phyloP scores from a whole-genome alignment of 805 yeast genomes.

The Hanseniaspora nectarophila region DNA sequence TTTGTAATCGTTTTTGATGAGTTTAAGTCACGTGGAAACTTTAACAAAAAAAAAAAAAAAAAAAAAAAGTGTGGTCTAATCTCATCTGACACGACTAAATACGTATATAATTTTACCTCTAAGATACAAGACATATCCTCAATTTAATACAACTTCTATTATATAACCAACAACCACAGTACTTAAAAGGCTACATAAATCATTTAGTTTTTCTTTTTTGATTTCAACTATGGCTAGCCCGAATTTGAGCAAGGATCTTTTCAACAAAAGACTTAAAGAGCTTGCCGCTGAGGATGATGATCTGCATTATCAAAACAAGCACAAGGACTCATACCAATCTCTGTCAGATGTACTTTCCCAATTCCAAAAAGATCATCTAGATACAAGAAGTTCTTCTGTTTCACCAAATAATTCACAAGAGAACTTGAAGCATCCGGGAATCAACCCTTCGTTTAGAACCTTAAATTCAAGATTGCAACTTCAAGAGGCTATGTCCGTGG shows the following conservation, averaged over 20 bases:
- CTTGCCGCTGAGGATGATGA: neutral
- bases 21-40: no score
- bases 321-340: neutral
- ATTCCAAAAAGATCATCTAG: neutral
- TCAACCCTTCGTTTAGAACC: constrained; percentile 4
- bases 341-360: neutral
- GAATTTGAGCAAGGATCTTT: neutral
- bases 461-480: constrained; percentile 1
- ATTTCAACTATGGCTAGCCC: neutral
- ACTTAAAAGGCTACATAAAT: no score
- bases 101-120: no score
- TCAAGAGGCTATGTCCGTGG: neutral
- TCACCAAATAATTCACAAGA: neutral
- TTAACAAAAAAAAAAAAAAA: no score
- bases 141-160: no score
- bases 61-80: no score
- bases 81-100: no score
- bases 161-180: no score
- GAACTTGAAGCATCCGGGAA: neutral
- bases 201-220: no score
- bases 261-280: neutral
- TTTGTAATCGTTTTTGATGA: no score
- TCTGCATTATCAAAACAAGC: neutral
- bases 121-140: no score
- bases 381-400: neutral